Evolutionary conservation across 164 flowering plant species (phyloP).

Genomic region (Amborella trichopoda): DNA sequence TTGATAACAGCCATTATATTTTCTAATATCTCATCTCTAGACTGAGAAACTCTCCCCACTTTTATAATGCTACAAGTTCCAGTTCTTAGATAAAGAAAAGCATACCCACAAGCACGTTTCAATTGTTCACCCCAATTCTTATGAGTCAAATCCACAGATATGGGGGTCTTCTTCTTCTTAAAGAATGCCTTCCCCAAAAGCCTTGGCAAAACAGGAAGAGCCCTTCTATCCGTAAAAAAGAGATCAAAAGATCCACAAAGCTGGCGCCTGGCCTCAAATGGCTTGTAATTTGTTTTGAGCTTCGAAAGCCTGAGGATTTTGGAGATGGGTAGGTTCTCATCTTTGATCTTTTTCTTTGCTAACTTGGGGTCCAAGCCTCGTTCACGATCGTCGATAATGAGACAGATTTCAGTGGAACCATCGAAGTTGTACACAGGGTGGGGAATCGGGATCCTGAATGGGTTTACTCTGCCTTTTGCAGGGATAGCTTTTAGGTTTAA

Average conservation of each 20-base stretch:
- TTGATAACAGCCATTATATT: constrained; percentile 52
- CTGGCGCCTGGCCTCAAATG: constrained; percentile 71
- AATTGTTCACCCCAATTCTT: constrained; percentile 77
- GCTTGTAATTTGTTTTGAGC: constrained; percentile 50
- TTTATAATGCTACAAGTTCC: constrained; percentile 68
- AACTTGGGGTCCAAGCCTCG: constrained; percentile 31
- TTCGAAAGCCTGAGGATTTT: constrained; percentile 67
- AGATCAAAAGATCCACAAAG: constrained; percentile 44
- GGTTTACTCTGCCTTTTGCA: constrained; percentile 28
- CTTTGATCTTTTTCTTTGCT: constrained; percentile 35
- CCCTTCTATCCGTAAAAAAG: constrained; percentile 52
- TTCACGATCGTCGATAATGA: constrained; percentile 56
- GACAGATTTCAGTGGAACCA: constrained; percentile 33
- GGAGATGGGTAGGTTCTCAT: constrained; percentile 43
- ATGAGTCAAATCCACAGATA: constrained; percentile 51
- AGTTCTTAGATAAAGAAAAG: constrained; percentile 47
- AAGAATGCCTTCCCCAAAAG: constrained; percentile 71
- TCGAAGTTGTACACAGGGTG: constrained; percentile 30
- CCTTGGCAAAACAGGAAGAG: constrained; percentile 48
- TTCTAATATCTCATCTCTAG: constrained; percentile 36
- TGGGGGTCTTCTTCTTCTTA: constrained; percentile 77
- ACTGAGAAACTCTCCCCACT: constrained; percentile 44
- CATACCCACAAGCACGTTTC: constrained; percentile 30
- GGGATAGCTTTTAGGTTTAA: constrained; percentile 80
- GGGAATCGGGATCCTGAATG: constrained; percentile 57